Conservation (phyloP, 2,329 filamentous ascomycete genomes). For the Microthyrium microscopicum region DNA sequence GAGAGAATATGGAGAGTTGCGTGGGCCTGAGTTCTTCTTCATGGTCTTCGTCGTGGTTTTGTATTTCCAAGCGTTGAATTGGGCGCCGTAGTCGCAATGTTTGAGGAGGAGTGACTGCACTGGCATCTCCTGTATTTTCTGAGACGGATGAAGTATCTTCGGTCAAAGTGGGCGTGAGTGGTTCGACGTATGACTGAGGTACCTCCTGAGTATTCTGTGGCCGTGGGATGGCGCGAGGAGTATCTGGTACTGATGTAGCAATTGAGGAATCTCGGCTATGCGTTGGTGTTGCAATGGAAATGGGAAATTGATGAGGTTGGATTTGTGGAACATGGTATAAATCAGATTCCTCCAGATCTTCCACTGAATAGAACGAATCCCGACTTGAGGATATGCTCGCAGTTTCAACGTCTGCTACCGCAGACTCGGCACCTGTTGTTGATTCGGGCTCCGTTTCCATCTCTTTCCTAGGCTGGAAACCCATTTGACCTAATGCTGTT, state of each 20-base stretch:
- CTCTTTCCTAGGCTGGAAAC: too few species aligned
- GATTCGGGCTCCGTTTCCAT: too few species aligned
- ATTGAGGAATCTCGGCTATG: too few species aligned
- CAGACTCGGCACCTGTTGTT: too few species aligned
- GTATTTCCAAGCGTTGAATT: slow-evolving; percentile 14
- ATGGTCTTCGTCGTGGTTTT: slow-evolving; percentile 12
- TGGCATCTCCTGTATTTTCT: slow-evolving; percentile 14
- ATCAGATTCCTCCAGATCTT: slow-evolving; percentile 8
- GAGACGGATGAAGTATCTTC: slow-evolving; percentile 15
- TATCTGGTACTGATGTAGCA: too few species aligned
- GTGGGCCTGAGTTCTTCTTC: neutral
- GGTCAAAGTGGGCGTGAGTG: slow-evolving; percentile 28
- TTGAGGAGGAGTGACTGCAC: slow-evolving; percentile 23
- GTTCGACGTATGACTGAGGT: slow-evolving; percentile 9
- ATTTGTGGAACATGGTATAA: too few species aligned
- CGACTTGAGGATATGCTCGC: slow-evolving; percentile 17
- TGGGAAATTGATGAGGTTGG: too few species aligned
- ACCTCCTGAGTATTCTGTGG: neutral
- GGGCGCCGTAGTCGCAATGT: slow-evolving; percentile 21
- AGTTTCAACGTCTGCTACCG: slow-evolving; percentile 13
- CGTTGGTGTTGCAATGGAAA: too few species aligned
- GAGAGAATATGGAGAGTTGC: slow-evolving; percentile 51
- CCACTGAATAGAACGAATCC: slow-evolving; percentile 22
- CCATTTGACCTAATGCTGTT: too few species aligned
- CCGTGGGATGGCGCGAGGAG: too few species aligned